Conservation (phyloP, 805 yeast species). For the Zygotorulaspora danielsina region DNA sequence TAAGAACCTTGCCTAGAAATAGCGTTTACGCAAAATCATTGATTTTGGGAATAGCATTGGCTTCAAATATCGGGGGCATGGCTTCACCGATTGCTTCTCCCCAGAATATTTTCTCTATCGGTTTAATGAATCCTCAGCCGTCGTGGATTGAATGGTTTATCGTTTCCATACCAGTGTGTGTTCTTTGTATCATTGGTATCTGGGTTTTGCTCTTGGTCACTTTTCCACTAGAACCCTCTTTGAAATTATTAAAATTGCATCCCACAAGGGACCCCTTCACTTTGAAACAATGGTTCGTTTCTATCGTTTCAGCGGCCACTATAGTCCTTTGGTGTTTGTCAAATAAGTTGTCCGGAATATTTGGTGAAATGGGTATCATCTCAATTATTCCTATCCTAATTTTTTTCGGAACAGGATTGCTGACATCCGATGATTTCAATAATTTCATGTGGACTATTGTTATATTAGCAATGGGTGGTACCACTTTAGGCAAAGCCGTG, state of each 20-base stretch:
- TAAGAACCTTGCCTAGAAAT: slow-evolving; percentile 76
- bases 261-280: slow-evolving; percentile 67
- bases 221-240: slow-evolving; percentile 51
- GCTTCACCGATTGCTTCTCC: slow-evolving; percentile 97
- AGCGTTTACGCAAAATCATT: slow-evolving; percentile 78
- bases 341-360: slow-evolving; percentile 59
- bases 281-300: slow-evolving; percentile 68
- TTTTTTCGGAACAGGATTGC: slow-evolving; percentile 87
- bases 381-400: slow-evolving; percentile 85
- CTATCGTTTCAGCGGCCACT: slow-evolving; percentile 61
- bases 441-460: slow-evolving; percentile 97
- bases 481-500: slow-evolving; percentile 92
- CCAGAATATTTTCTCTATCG: slow-evolving; percentile 87
- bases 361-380: slow-evolving; percentile 97
- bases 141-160: slow-evolving; percentile 95
- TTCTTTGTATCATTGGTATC: slow-evolving; percentile 55
- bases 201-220: slow-evolving; percentile 71
- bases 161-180: slow-evolving; percentile 75
- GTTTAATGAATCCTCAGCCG: slow-evolving; percentile 76
- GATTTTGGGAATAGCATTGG: slow-evolving; percentile 86
- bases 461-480: slow-evolving; percentile 95
- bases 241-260: slow-evolving; percentile 43
- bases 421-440: slow-evolving; percentile 87
- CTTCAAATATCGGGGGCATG: slow-evolving; percentile 95
- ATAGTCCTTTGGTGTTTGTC: slow-evolving; percentile 89